phyloP scores from a whole-genome alignment of 352 stramenopile genomes.

The Phytophthora pseudosyringae region DNA sequence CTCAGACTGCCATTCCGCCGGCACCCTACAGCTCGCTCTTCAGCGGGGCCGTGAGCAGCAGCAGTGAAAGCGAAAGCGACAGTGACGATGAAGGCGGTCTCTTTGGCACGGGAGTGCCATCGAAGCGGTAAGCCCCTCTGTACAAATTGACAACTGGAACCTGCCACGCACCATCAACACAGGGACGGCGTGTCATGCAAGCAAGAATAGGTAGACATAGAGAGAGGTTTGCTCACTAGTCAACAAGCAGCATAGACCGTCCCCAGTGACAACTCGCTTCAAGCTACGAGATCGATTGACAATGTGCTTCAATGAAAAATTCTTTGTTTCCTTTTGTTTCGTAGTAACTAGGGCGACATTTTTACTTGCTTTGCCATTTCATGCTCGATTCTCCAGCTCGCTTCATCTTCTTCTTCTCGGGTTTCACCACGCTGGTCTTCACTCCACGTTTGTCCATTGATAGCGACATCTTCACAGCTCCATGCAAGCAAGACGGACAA shows the following conservation, averaged over 20 bases:
- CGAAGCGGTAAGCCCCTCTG: conserved; percentile 53
- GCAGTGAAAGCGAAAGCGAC: conserved; percentile 70
- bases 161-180: conserved; percentile 23
- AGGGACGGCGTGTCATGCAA: conserved; percentile 12
- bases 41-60: conserved; percentile 54
- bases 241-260: conserved; percentile 30
- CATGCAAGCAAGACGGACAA: conserved; percentile 25
- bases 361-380: conserved; percentile 32
- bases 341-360: conserved; percentile 29
- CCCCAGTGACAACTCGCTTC: conserved; percentile 19
- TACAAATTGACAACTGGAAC: conserved; percentile 7
- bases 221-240: conserved; percentile 28
- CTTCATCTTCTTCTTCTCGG: conserved; percentile 14
- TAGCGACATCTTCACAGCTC: conserved; percentile 26
- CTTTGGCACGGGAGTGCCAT: conserved; percentile 80
- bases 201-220: conserved; percentile 31
- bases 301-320: conserved; percentile 29
- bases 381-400: conserved; percentile 27
- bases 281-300: conserved; percentile 22
- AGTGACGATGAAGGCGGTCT: conserved; percentile 81
- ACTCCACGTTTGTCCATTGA: conserved; percentile 12
- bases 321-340: conserved; percentile 30
- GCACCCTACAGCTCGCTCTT: conserved; percentile 72
- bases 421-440: conserved; percentile 18
- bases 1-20: conserved; percentile 26